Evolutionary conservation across 148 eudicot species (phyloP).

Genomic region (Amaranthus cruentus): DNA sequence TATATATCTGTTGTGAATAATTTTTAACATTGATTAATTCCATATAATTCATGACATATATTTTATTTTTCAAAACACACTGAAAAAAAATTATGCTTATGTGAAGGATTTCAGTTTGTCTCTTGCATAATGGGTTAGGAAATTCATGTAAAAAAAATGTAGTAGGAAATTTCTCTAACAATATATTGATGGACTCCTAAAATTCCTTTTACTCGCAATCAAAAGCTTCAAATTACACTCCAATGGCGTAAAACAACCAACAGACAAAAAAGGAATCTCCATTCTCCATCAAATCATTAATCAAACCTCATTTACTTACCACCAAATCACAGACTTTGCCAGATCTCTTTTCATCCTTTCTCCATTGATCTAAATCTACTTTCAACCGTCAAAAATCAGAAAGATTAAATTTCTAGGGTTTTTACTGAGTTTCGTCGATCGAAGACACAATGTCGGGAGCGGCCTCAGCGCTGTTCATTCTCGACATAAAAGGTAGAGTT

Average conservation of each 20-base stretch:
- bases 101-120: too few species aligned
- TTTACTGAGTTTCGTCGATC: background rate
- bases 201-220: background rate
- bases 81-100: too few species aligned
- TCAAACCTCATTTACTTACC: background rate
- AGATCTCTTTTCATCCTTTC: background rate
- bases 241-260: constrained; percentile 12
- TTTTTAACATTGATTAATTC: too few species aligned
- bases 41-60: too few species aligned
- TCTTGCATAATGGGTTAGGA: too few species aligned
- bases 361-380: background rate
- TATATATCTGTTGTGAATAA: too few species aligned
- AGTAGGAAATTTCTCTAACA: too few species aligned
- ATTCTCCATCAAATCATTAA: background rate
- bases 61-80: too few species aligned
- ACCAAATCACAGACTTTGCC: background rate
- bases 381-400: background rate
- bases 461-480: constrained; percentile 90
- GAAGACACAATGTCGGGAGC: constrained; percentile 70
- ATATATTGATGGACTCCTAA: background rate
- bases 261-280: background rate
- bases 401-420: constrained; percentile 15
- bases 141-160: too few species aligned
- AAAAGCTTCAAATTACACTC: constrained; percentile 9
- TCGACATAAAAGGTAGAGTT: constrained; percentile 86